Evolutionary conservation across 495 filamentous ascomycete species (phyloP).

Genomic region (Neurospora sp.): DNA sequence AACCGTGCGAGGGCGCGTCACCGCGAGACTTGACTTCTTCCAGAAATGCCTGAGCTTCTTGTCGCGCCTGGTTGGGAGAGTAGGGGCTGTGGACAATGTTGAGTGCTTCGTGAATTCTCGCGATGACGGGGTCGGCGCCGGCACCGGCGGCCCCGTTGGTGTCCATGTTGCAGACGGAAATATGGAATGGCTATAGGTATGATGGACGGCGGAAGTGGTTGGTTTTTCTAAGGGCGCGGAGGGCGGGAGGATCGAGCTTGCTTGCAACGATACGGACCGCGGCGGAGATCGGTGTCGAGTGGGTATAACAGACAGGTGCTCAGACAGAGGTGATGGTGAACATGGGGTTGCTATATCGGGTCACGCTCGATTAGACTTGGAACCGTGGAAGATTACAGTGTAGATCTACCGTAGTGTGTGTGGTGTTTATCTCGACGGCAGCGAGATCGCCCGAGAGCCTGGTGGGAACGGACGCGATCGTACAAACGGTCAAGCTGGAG

Average conservation of each 20-base stretch:
- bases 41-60: slow-evolving; percentile 71
- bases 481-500: background rate
- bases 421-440: background rate
- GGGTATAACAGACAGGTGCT: background rate
- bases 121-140: slow-evolving; percentile 24
- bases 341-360: background rate
- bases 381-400: background rate
- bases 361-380: background rate
- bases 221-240: background rate
- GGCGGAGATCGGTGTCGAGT: background rate
- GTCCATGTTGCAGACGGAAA: slow-evolving; percentile 2
- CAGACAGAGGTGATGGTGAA: background rate
- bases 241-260: background rate
- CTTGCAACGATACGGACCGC: background rate
- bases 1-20: slow-evolving; percentile 77
- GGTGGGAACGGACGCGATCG: background rate
- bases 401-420: background rate
- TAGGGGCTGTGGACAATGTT: slow-evolving; percentile 74
- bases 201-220: background rate
- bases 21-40: slow-evolving; percentile 69
- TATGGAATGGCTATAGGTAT: slow-evolving; percentile 1
- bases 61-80: slow-evolving; percentile 73
- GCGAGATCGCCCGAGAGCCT: background rate
- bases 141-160: slow-evolving; percentile 16
- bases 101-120: slow-evolving; percentile 68